Percentiles rank a stretch among this genome's conserved stretches.
These are phyloP conservation scores for Yueomyces sp. DNA, from an alignment of 805 yeast genomes.

Conservation along the genomic window DNA sequence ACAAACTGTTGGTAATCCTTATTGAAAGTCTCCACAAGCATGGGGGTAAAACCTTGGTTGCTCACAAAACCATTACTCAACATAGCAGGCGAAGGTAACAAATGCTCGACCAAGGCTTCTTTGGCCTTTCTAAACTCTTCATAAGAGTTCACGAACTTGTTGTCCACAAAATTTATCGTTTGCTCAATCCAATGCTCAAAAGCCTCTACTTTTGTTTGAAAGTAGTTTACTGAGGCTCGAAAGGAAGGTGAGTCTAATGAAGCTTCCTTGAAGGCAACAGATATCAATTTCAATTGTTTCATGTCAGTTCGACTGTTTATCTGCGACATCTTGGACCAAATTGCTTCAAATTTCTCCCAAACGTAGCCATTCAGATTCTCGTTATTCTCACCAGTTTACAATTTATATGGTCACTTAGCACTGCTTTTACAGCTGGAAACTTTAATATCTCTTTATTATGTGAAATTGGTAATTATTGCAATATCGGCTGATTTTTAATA, in stretches of 20 bases:
- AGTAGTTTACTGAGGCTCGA: slow-evolving; percentile 58
- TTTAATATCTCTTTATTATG: too few relatives aligned
- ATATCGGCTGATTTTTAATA: too few relatives aligned
- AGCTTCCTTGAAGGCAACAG: slow-evolving; percentile 11
- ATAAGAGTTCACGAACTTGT: slow-evolving; percentile 28
- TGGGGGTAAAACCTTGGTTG: slow-evolving; percentile 55
- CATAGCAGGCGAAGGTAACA: slow-evolving; percentile 34
- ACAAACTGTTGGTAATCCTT: slow-evolving; percentile 9
- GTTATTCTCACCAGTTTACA: too few relatives aligned
- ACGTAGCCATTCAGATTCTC: too few relatives aligned
- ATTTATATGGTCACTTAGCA: too few relatives aligned
- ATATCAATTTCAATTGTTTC: slow-evolving; percentile 4
- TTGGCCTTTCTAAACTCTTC: slow-evolving; percentile 34
- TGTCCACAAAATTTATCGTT: slow-evolving; percentile 29
- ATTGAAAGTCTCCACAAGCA: slow-evolving; percentile 8
- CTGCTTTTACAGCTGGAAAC: too few relatives aligned
- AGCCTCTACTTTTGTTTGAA: slow-evolving; percentile 42
- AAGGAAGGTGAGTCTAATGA: slow-evolving; percentile 56
- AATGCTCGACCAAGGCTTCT: slow-evolving; percentile 31
- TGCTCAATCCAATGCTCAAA: slow-evolving; percentile 55
- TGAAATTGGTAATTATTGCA: too few relatives aligned
- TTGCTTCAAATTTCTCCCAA: too few relatives aligned
- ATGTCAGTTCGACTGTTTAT: background rate
- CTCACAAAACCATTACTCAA: slow-evolving; percentile 43
- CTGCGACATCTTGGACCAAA: too few relatives aligned